Conservation (phyloP, 345 rosid genomes). For the Sonneratia alba region DNA sequence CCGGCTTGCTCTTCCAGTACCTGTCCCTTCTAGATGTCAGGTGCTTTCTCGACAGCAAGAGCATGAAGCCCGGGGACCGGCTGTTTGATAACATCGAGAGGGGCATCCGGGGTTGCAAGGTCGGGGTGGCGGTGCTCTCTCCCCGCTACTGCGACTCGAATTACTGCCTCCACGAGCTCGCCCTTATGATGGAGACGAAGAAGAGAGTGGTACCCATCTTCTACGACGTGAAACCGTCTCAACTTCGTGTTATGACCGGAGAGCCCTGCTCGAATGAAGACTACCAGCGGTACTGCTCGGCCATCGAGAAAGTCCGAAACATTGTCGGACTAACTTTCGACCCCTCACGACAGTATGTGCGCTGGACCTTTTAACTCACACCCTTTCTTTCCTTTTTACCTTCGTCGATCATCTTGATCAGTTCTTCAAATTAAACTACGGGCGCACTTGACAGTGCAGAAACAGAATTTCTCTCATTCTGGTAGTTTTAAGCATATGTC, state of each 20-base stretch:
- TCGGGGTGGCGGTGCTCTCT: slow-evolving; percentile 72
- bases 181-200: slow-evolving; percentile 52
- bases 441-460: too few relatives aligned
- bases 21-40: slow-evolving; percentile 27
- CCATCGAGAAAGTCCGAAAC: slow-evolving; percentile 58
- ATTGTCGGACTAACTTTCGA: slow-evolving; percentile 87
- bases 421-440: background rate
- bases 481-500: background rate
- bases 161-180: slow-evolving; percentile 75
- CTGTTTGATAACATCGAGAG: slow-evolving; percentile 42
- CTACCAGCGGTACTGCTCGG: slow-evolving; percentile 33
- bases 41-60: slow-evolving; percentile 71
- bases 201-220: slow-evolving; percentile 72
- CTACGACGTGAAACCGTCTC: slow-evolving; percentile 70
- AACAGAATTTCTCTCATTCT: background rate
- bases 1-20: slow-evolving; percentile 53
- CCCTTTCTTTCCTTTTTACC: background rate
- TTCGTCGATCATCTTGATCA: background rate
- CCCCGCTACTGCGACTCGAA: slow-evolving; percentile 66
- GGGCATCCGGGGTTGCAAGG: slow-evolving; percentile 40
- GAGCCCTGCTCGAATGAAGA: slow-evolving; percentile 25
- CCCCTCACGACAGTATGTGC: slow-evolving; percentile 45
- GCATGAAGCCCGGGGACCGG: slow-evolving; percentile 70
- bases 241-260: slow-evolving; percentile 36
- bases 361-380: background rate